These are phyloP conservation scores for Crataegus laevigata DNA, from an alignment of 306 rosid species.

Conservation along the genomic window DNA sequence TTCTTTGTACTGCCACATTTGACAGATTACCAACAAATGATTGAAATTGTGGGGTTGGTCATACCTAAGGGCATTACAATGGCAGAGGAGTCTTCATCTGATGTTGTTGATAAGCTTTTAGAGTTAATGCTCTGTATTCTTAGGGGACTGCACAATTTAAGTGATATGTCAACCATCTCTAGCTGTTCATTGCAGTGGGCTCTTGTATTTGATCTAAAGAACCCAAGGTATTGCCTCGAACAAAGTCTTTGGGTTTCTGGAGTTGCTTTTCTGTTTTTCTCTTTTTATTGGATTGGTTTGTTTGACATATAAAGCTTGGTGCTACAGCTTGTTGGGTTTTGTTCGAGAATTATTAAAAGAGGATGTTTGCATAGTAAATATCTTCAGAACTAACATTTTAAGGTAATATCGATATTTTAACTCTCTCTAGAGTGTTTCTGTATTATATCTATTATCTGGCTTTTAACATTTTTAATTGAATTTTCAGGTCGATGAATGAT, in stretches of 20 bases:
- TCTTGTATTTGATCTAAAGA: constrained; percentile 49
- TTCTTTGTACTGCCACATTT: constrained; percentile 8
- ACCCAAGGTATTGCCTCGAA: constrained; percentile 44
- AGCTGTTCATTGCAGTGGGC: constrained; percentile 70
- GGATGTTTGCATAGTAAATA: constrained; percentile 36
- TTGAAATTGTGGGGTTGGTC: constrained; percentile 39
- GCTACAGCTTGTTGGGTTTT: constrained; percentile 64
- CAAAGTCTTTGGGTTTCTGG: constrained; percentile 1
- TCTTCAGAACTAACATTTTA: constrained; percentile 45
- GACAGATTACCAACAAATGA: constrained; percentile 59
- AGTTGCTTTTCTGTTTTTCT: neutral
- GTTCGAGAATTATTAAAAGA: constrained; percentile 44
- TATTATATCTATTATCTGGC: neutral
- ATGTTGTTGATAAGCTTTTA: constrained; percentile 48
- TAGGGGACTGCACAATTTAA: constrained; percentile 44
- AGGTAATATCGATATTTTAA: constrained; percentile 40
- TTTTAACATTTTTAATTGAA: constrained; percentile 18
- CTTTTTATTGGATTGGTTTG: neutral
- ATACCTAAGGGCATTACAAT: constrained; percentile 28
- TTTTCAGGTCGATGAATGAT: constrained; percentile 55
- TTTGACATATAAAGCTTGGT: constrained; percentile 27
- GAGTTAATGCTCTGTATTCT: constrained; percentile 62
- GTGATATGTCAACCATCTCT: constrained; percentile 37
- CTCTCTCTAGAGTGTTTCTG: constrained; percentile 12
- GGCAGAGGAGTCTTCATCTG: constrained; percentile 31